These are phyloP conservation scores for Vaccinium darrowii DNA, from an alignment of 148 eudicot genomes.

Conservation along the genomic window DNA sequence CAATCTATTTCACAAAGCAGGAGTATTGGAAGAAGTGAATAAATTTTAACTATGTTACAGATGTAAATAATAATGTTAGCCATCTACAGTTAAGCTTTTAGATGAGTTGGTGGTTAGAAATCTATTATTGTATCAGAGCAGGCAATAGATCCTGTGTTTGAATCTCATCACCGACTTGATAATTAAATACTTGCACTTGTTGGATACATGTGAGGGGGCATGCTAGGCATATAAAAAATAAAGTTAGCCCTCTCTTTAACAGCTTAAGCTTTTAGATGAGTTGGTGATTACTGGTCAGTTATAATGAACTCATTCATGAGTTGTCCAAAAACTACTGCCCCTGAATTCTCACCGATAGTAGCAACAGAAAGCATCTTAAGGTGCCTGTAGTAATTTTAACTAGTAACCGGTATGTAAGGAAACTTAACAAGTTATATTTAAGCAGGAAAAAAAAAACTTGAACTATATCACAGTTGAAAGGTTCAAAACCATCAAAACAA, in stretches of 20 bases:
- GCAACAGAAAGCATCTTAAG: not conserved
- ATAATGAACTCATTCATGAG: not conserved
- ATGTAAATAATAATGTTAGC: too few relatives aligned
- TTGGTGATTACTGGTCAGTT: too few relatives aligned
- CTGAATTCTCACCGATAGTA: not conserved
- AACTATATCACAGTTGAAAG: not conserved
- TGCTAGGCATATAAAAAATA: too few relatives aligned
- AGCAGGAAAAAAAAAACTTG: not conserved
- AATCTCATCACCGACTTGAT: too few relatives aligned
- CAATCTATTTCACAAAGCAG: constrained; percentile 46
- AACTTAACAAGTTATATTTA: not conserved
- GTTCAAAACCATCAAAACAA: not conserved
- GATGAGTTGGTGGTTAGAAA: too few relatives aligned
- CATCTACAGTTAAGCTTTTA: too few relatives aligned
- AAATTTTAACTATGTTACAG: not conserved
- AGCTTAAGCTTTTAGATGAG: too few relatives aligned
- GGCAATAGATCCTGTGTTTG: too few relatives aligned
- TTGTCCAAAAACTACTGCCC: not conserved
- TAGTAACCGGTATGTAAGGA: not conserved
- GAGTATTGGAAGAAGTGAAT: not conserved
- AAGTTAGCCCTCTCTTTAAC: too few relatives aligned
- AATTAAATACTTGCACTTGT: too few relatives aligned
- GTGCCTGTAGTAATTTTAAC: not conserved
- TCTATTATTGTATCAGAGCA: too few relatives aligned
- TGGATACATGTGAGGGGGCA: too few relatives aligned